Evolutionary conservation across 306 rosid species (phyloP), one percentile per base, ranked within the genome.

Genomic region (Quercus gilva): DNA sequence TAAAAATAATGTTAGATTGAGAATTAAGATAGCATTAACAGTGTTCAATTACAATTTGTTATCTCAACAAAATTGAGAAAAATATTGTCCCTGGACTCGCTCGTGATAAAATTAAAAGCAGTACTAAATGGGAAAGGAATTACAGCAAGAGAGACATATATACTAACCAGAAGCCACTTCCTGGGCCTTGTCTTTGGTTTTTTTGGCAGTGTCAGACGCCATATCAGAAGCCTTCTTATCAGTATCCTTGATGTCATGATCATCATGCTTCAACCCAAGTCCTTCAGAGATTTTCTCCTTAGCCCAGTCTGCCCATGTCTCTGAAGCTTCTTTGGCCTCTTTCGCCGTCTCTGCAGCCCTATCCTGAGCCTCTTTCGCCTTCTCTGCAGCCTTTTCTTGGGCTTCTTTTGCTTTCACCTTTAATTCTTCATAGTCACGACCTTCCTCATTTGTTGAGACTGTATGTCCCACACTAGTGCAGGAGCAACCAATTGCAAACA

Each of bases 251-350:
- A 51, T 45, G 0, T 81, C 80, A 25, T 83, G 84, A 4, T 78
- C 80, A 25, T 83, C 85, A 4, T 78, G 85, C 74, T 79, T 87
- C 73, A 92, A 77, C 0, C 98, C 91, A 78, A 94, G 91, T 6
- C 97, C 93, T 57, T 79, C 97, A 1, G 78, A 60, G 76, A 94
- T 60, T 80, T 85, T 94, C 75, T 94, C 97, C 70, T 92, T 91
- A 4, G 97, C 95, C 97, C 99, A 92, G n/a, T 69, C 94, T 5
- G 94, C 73, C 98, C 98, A 92, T 15, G 91, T 70, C 76, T 89
- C 98, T 12, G 92, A 57, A 0, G 84, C 76, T 76, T 89, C 88
- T 78, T 79, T 83, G 3, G 79, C 91, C 7, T 82, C 86, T 55
- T 69, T 55, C 0, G 78, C 88, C 1, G 81, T 82, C 79, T 84